Base-by-base conservation (phyloP, 768 basidiomycete species). In the Lyophyllum atratum region DNA sequence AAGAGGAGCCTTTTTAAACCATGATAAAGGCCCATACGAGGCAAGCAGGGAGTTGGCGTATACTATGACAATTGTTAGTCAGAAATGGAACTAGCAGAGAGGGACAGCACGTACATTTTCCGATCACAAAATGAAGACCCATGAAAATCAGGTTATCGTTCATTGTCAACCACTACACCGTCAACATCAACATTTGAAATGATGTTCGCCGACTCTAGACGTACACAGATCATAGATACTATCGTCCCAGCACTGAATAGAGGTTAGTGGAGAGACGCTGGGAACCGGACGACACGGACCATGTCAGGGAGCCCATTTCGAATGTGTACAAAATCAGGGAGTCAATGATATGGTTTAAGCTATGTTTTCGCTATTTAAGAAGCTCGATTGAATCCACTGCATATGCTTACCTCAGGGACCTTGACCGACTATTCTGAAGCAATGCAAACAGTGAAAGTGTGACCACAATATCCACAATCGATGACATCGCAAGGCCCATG, bases 21-120 rank as follows among this genome's bases (percentile, higher is more conserved):
- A 6, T 26, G 31, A 31, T 3, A 43, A 24, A 34, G 47, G n/a
- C 12, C 59, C 68, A n/a, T 28, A 69, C 68, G 77, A 72, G 14
- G 77, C 76, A 5, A 82, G 68, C 12, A 77, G 62, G 19, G 74
- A 76, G 55, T 79, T 82, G 9, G 79, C 76, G 34, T 82, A 82
- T 40, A 81, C 80, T 82, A 40, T 14, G 19, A 48, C 15, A 28
- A 6, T 26, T 29, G 25, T 26, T 24, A 54, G 9, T 26, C 4
- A 44, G 14, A 15, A 29, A 2, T 31, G 31, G 14, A 43, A 49
- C 12, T 40, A 40, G n/a, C 4, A 9, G 26, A 19, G 12, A 49
- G 25, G 5, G 7, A 37, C 17, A 15, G 6, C 15, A 59, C 72
- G 25, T 47, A 77, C 75, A 47, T 56, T 77, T 77, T 50, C 71